Base-by-base conservation (phyloP, 2,329 filamentous ascomycete species). In the Colletotrichum limetticola region DNA sequence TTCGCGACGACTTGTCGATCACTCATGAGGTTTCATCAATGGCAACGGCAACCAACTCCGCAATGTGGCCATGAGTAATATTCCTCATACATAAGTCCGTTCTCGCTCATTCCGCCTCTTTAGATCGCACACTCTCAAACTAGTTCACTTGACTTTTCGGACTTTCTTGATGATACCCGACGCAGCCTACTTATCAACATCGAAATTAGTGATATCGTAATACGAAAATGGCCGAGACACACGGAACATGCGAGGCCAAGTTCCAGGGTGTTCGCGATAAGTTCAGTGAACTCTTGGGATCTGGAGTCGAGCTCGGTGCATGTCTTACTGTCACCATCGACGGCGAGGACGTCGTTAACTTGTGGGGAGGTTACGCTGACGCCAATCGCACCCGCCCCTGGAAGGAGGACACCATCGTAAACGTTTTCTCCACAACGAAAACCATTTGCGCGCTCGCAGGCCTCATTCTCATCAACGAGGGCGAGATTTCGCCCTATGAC, bases 331-430 rank as follows among this genome's bases (percentile, higher is more conserved):
- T 87, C 58, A 84, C 80, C 66, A 76, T 85, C 12, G 78, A 82
- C 60, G 85, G 84, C n/a, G 68, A 81, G 19, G 78, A 80, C 22
- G 84, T 85, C 12, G 75, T 87, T 19, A 84, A 87, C 71, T 73
- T 87, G 19, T 87, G 83, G 84, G 86, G 83, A 19, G 85, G 85
- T 2, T 78, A 80, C 67, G 72, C 76, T 4, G 83, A 84, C 68
- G 62, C 72, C 7, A 77, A 67, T 1, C 76, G 76, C 1, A 82
- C 76, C 1, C 67, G 75, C 1, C 78, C 79, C 3, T 87, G 85
- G 85, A 74, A 77, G 5, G 61, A 79, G 58, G 79, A 86, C 74
- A 86, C 84, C 8, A 79, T 86, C 35, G 74, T 76, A 16, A 80
- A 79, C 42, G 80, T 86, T 24, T 86, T 79, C 76, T 86, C 85